phyloP scores from a whole-genome alignment of 805 yeast genomes.

The Candida sakaeoensis region DNA sequence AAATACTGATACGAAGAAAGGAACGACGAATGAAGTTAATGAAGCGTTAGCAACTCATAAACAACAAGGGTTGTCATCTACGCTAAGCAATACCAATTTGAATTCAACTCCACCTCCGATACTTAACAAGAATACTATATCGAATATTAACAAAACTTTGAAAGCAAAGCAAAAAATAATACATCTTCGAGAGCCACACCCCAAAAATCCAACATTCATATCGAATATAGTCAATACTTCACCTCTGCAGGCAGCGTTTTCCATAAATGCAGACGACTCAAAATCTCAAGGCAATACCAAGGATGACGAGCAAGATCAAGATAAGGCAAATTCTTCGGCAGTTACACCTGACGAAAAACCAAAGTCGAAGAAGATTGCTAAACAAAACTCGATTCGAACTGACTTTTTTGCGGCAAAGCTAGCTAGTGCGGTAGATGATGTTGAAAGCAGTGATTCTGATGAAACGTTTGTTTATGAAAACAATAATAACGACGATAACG shows the following conservation, averaged over 20 bases:
- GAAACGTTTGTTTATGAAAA: slow-evolving; percentile 95
- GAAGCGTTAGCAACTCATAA: background rate
- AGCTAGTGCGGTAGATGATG: slow-evolving; percentile 92
- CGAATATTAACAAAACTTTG: slow-evolving; percentile 40
- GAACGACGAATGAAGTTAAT: too few species aligned
- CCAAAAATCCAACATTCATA: slow-evolving; percentile 31
- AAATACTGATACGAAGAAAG: slow-evolving; percentile 3
- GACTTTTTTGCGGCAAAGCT: slow-evolving; percentile 93
- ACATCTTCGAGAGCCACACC: slow-evolving; percentile 32
- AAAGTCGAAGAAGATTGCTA: slow-evolving; percentile 26
- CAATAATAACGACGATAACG: slow-evolving; percentile 23
- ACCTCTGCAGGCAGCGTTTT: slow-evolving; percentile 24
- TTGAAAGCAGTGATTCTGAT: slow-evolving; percentile 80
- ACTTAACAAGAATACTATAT: slow-evolving; percentile 29
- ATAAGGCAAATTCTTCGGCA: slow-evolving; percentile 8
- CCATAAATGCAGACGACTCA: slow-evolving; percentile 3
- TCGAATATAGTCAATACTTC: slow-evolving; percentile 35
- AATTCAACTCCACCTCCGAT: slow-evolving; percentile 9
- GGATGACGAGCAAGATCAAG: background rate
- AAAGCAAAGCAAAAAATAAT: slow-evolving; percentile 42
- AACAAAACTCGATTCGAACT: slow-evolving; percentile 69
- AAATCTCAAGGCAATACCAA: background rate
- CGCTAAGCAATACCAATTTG: slow-evolving; percentile 1
- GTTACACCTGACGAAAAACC: slow-evolving; percentile 14
- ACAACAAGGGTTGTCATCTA: background rate